Conservation (phyloP, 1,139 yeast genomes). For the Pichia sp. region DNA sequence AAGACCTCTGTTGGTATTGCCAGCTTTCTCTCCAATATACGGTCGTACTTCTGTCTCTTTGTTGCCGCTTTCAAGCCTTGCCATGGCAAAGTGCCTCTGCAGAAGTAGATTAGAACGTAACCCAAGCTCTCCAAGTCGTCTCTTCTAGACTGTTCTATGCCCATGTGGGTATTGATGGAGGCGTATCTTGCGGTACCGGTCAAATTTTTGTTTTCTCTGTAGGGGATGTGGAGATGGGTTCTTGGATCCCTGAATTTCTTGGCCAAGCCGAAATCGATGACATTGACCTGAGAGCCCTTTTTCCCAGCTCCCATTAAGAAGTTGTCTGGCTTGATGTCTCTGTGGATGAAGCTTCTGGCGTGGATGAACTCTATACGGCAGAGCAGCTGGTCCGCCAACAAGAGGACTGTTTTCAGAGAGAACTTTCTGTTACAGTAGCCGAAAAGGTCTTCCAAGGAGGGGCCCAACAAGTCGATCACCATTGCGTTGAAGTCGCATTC, state of each 20-base stretch:
- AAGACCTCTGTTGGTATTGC: conserved; percentile 85
- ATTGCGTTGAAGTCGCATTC: conserved; percentile 96
- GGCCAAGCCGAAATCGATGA: conserved; percentile 95
- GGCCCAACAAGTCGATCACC: conserved; percentile 95
- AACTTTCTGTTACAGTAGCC: conserved; percentile 93
- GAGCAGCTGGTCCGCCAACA: conserved; percentile 89
- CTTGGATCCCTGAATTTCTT: conserved; percentile 94
- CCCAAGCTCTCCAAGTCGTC: conserved; percentile 96
- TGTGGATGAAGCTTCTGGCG: conserved; percentile 89
- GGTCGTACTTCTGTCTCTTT: conserved; percentile 92
- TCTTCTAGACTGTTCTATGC: conserved; percentile 93
- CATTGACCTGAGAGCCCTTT: conserved; percentile 91
- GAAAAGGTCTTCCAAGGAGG: conserved; percentile 90
- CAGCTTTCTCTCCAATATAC: conserved; percentile 95
- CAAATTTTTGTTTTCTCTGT: conserved; percentile 90
- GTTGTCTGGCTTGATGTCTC: conserved; percentile 92
- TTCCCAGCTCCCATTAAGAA: conserved; percentile 96
- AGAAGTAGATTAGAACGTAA: conserved; percentile 88
- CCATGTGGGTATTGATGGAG: conserved; percentile 90
- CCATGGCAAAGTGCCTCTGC: conserved; percentile 97
- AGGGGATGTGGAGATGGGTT: conserved; percentile 92
- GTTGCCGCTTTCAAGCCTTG: conserved; percentile 97
- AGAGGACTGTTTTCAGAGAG: conserved; percentile 85
- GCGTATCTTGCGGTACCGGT: conserved; percentile 99
- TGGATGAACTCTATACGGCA: conserved; percentile 94